These are phyloP conservation scores for Trebouxiophyceae sp. DNA, from an alignment of 163 green algal species.

Conservation along the genomic window DNA sequence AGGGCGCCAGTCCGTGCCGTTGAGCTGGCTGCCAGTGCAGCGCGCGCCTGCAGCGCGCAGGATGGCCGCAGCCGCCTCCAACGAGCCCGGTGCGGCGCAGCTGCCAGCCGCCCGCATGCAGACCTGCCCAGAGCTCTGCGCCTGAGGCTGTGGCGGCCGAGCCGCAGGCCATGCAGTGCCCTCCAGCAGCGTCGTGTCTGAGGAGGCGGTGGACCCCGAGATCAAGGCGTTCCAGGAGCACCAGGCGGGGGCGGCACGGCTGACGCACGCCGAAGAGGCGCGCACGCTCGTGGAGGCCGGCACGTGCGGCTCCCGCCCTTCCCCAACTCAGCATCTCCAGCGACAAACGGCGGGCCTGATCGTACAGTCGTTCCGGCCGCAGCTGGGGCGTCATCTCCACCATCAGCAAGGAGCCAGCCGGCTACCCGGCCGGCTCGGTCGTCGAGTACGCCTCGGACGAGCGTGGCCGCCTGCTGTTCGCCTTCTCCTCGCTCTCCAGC, in stretches of 20 bases:
- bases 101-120: too few species aligned
- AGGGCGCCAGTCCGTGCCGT: too few species aligned
- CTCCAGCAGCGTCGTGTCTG: neutral
- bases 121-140: too few species aligned
- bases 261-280: constrained; percentile 43
- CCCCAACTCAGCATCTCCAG: neutral
- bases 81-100: too few species aligned
- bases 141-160: too few species aligned
- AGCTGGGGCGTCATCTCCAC: constrained; percentile 58
- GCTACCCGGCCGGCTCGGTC: constrained; percentile 60
- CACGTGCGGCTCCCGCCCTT: constrained; percentile 17
- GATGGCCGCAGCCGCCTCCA: too few species aligned
- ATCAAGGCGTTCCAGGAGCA: constrained; percentile 14
- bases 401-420: constrained; percentile 26
- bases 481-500: constrained; percentile 49
- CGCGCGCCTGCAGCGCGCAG: too few species aligned
- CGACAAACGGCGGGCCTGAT: too few species aligned
- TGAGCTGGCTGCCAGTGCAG: too few species aligned
- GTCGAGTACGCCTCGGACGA: constrained; percentile 64
- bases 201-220: neutral
- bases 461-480: constrained; percentile 54
- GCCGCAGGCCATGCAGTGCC: neutral
- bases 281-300: constrained; percentile 45
- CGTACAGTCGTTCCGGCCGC: too few species aligned
- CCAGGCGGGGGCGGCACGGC: constrained; percentile 34